phyloP scores from a whole-genome alignment of 2,329 filamentous ascomycete species.

The Cordyceps fumosorosea region DNA sequence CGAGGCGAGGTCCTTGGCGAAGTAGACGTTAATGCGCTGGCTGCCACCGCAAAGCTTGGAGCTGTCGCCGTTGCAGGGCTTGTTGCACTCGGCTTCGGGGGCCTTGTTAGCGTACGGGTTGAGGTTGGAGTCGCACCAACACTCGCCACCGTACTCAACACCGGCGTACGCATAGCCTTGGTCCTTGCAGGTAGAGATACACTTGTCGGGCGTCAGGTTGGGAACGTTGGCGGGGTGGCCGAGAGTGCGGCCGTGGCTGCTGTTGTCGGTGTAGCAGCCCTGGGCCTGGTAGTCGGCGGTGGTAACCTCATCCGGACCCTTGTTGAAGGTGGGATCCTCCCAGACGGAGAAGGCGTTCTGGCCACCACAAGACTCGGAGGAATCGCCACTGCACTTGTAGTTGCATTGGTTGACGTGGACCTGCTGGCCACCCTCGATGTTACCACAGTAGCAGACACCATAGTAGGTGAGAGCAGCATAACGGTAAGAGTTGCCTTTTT shows the following conservation, averaged over 20 bases:
- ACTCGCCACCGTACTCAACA: constrained; percentile 40
- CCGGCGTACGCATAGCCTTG: constrained; percentile 43
- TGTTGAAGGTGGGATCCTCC: constrained; percentile 41
- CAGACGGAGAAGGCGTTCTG: constrained; percentile 40
- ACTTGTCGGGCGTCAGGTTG: constrained; percentile 35
- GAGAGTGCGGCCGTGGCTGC: constrained; percentile 36
- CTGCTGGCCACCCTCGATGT: constrained; percentile 43
- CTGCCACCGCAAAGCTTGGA: constrained; percentile 28
- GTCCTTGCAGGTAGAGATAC: constrained; percentile 35
- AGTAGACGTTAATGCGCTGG: constrained; percentile 25
- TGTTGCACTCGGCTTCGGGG: constrained; percentile 25
- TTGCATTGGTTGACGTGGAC: constrained; percentile 50
- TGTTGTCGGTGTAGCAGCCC: constrained; percentile 53
- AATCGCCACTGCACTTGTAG: constrained; percentile 45
- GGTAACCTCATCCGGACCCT: constrained; percentile 36
- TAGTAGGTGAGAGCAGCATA: constrained; percentile 47
- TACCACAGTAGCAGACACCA: constrained; percentile 46
- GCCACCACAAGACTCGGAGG: constrained; percentile 40
- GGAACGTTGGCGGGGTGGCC: constrained; percentile 35
- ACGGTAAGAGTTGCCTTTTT: constrained; percentile 40
- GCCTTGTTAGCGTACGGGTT: constrained; percentile 37
- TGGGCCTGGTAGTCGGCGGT: constrained; percentile 48
- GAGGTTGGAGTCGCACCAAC: constrained; percentile 46
- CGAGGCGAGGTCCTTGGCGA: constrained; percentile 6
- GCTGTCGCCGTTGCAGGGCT: constrained; percentile 27